These are phyloP conservation scores for Ettlia oleoabundans DNA, from an alignment of 139 green algal species.

Conservation along the genomic window DNA sequence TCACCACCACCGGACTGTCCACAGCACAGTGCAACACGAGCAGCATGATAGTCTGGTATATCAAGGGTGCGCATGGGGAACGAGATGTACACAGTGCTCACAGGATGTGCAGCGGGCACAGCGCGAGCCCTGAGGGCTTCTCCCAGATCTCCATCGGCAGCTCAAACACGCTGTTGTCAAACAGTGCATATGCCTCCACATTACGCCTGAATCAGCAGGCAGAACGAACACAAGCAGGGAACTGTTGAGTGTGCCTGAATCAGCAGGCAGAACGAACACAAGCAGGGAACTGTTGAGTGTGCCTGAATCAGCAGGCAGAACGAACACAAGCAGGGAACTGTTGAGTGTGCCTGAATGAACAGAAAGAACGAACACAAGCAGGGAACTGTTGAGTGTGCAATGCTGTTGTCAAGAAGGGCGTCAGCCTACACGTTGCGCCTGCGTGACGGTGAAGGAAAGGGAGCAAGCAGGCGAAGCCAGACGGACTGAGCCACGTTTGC, in stretches of 20 bases:
- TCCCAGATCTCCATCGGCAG: constrained; percentile 38
- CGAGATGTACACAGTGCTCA: neutral
- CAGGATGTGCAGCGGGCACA: constrained; percentile 46
- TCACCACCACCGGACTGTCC: neutral
- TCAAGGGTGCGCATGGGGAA: neutral
- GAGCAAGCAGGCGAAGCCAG: neutral
- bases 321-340: neutral
- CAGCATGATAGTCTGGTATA: neutral
- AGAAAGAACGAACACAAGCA: neutral
- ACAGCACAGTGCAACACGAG: neutral
- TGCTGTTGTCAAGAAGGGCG: too few relatives aligned
- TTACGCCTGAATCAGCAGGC: neutral
- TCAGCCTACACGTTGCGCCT: constrained; percentile 20
- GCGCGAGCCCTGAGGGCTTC: constrained; percentile 30
- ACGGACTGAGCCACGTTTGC: too few relatives aligned
- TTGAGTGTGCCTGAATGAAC: neutral
- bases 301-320: neutral
- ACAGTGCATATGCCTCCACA: neutral
- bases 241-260: neutral
- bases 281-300: too few relatives aligned
- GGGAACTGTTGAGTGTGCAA: too few relatives aligned
- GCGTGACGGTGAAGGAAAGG: neutral
- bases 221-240: neutral
- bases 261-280: neutral
- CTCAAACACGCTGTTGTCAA: constrained; percentile 35